Percentiles rank a stretch among this genome's conserved stretches.
phyloP scores from a whole-genome alignment of 495 filamentous ascomycete species.

The Aspergillus cavernicola region DNA sequence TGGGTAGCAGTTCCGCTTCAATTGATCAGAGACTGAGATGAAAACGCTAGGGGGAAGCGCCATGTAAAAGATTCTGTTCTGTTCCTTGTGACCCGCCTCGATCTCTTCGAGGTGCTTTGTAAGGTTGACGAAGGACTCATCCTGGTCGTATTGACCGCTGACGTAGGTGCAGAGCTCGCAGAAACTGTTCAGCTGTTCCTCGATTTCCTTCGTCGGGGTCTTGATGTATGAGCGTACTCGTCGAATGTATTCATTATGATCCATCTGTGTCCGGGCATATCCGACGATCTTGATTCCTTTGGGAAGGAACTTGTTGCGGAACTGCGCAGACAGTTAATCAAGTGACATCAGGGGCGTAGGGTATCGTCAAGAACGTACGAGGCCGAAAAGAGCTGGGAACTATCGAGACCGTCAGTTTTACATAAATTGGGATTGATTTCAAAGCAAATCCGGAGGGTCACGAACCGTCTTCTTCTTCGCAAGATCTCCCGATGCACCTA shows the following conservation, averaged over 20 bases:
- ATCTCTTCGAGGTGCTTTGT: constrained; percentile 85
- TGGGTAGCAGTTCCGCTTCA: constrained; percentile 97
- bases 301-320: constrained; percentile 96
- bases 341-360: background rate
- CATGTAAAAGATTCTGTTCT: constrained; percentile 98
- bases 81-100: constrained; percentile 77
- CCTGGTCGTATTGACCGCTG: constrained; percentile 95
- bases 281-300: constrained; percentile 97
- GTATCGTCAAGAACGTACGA: constrained; percentile 60
- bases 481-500: constrained; percentile 95
- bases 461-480: constrained; percentile 99
- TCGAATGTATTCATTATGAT: constrained; percentile 88
- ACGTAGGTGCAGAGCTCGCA: constrained; percentile 85
- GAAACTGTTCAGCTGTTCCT: constrained; percentile 90
- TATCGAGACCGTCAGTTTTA: constrained; percentile 37
- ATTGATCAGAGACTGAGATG: constrained; percentile 91
- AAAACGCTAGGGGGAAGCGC: constrained; percentile 97
- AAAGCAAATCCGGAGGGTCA: constrained; percentile 16
- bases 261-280: constrained; percentile 99
- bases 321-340: constrained; percentile 51
- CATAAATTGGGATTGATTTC: background rate
- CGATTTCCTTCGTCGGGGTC: constrained; percentile 95
- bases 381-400: constrained; percentile 98
- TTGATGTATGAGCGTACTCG: constrained; percentile 98
- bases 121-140: constrained; percentile 88